Base-by-base conservation (phyloP, 805 yeast species). In the Schwanniomyces polymorphus region DNA sequence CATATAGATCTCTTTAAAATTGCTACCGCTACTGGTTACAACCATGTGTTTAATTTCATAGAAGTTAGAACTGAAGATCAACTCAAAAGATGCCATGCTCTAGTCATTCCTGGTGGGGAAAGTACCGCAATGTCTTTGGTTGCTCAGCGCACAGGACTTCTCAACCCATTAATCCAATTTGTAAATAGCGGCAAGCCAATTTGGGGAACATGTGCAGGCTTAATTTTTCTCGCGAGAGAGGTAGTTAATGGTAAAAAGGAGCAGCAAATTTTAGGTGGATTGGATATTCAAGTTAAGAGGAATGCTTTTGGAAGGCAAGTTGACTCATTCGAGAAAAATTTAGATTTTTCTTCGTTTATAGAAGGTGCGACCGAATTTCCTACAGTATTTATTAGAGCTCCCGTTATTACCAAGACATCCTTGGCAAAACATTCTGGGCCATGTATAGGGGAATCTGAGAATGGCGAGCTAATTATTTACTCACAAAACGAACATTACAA, bases 151-250 rank as follows among this genome's bases (percentile, higher is more conserved):
- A 77, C 83, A 0, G 78, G 80, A 1, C 59, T 87, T 56, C 65
- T 84, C 16, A 72, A 74, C 23, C 85, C 86, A 2, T 66, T 87
- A 45, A 64, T 73, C 35, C 59, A 68, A 10, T 81, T 78, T 60
- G 80, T 83, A 21, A 71, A 75, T 41, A 67, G 75, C 7, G 66
- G 68, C 17, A 79, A 77, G 50, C 83, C 88, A 1, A 77, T 82
- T 10, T 88, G 95, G 95, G 95, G 95, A 0, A 88, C 95, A 0
- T 88, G 95, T 64, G 95, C 95, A 2, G 95, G 95, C 2, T 68
- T 88, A 54, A 87, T 88, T 43, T 74, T 86, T 52, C 68, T 88
- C 21, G 77, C 91, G 7, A 70, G 76, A 46, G 71, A 74, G 41
- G 69, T 84, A 31, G 67, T 74, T 12, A 76, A 80, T 56, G 85